Base-by-base conservation (phyloP, 805 yeast genomes). In the Sugiyamaella smithiae region DNA sequence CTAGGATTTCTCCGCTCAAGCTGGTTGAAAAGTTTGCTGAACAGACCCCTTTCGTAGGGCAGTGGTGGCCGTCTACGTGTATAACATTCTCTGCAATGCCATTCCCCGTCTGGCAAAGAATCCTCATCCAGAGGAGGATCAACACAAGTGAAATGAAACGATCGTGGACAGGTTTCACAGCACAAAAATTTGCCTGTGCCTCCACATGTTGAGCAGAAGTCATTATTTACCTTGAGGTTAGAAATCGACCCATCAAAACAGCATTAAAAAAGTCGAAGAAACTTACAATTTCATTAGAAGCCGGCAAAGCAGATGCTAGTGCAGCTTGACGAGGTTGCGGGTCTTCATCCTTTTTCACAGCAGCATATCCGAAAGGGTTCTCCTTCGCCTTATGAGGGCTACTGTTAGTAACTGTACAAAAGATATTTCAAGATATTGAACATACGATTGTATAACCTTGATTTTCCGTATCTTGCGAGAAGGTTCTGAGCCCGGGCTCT, bases 151-250 rank as follows among this genome's bases (percentile, higher is more conserved):
- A 93, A 88, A 63, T 91, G 99, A 67, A 91, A 93, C 1, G 96
- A 86, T 58, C 76, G 76, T 0, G 97, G 97, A 66, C 99, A 91
- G 1, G 86, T 75, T 58, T 91, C 99, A 68, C 99, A 91, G 67
- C 98, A 93, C 20, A 91, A 72, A 58, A 91, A 89, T 23, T 86
- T 75, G 9, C 99, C 99, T 0, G 89, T 73, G 23, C 88, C 87
- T 1, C 95, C 90, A 69, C 99, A 91, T 0, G 93, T 75, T n/a
- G 86, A 73, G 62, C 99, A 91, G 64, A 76, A 90, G 65, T 91
- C 99, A 53, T 90, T 95, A 64, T 91, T 93, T 50, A 68, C 58
- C 57, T 58, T n/a, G 36, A 40, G n/a, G 32, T 45, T 45, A 32
- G 55, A 41, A 40, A 24, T 3, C 11, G 16, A 4, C 19, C 4